phyloP scores from a whole-genome alignment of 129 eudicot species.

The Flaveria ramosissima region DNA sequence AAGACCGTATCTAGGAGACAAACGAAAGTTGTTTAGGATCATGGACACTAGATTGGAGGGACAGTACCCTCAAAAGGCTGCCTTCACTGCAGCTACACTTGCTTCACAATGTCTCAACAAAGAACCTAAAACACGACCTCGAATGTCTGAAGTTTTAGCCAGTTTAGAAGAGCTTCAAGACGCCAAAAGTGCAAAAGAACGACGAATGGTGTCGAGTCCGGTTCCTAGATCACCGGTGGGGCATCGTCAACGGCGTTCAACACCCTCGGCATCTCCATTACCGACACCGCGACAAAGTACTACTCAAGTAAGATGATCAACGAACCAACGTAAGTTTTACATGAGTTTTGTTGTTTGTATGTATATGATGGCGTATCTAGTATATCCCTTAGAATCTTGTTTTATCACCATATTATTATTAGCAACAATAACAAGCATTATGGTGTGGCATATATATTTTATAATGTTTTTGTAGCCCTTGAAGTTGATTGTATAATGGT shows the following conservation, averaged over 20 bases:
- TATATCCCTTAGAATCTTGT: background rate
- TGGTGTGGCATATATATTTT: background rate
- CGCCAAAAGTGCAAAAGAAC: constrained; percentile 42
- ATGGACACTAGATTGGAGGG: constrained; percentile 90
- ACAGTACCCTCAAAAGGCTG: constrained; percentile 83
- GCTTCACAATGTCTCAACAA: constrained; percentile 65
- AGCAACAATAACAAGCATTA: constrained; percentile 1
- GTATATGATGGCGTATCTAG: constrained; percentile 16
- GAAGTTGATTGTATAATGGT: too few species aligned
- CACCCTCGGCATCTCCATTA: constrained; percentile 38
- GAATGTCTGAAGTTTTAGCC: constrained; percentile 65
- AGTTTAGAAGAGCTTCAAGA: constrained; percentile 66
- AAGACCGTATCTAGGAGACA: constrained; percentile 78
- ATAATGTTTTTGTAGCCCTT: background rate
- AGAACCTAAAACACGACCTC: constrained; percentile 72
- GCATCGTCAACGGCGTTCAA: constrained; percentile 37
- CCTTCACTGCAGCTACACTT: constrained; percentile 57
- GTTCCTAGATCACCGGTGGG: constrained; percentile 44
- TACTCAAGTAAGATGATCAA: constrained; percentile 20
- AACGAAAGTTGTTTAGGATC: constrained; percentile 72
- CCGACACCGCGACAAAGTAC: constrained; percentile 33
- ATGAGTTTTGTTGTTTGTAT: constrained; percentile 30
- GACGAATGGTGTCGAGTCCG: constrained; percentile 25
- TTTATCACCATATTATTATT: background rate
- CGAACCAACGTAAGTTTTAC: background rate